Percentiles rank a stretch among this genome's conserved stretches.
phyloP scores from a whole-genome alignment of 805 yeast genomes.

The Wickerhamomyces ciferrii region DNA sequence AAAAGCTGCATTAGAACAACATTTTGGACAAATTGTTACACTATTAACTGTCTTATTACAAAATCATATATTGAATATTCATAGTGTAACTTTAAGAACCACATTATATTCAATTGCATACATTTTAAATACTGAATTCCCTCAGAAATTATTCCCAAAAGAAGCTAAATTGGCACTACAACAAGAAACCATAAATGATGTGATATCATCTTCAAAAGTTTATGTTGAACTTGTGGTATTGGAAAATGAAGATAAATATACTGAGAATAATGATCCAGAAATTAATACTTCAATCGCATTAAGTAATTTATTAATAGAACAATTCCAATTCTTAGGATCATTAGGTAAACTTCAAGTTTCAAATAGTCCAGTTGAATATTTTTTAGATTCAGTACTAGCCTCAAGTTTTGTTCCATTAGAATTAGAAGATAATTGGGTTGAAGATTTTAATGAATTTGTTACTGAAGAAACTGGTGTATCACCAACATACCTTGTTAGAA shows the following conservation, averaged over 20 bases:
- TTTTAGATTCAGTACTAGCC: conserved; percentile 12
- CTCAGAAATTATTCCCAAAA: conserved; percentile 4
- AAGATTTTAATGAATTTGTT: conserved; percentile 65
- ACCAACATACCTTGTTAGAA: conserved; percentile 50
- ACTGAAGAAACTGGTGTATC: conserved; percentile 71
- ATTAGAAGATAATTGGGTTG: conserved; percentile 41
- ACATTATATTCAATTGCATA: conserved; percentile 7
- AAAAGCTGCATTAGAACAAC: conserved; percentile 16
- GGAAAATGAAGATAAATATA: conserved; percentile 5
- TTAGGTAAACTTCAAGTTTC: background rate
- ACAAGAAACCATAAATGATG: conserved; percentile 7
- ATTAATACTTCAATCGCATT: conserved; percentile 9
- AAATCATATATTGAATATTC: background rate
- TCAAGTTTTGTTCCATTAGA: conserved; percentile 20
- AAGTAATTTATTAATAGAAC: conserved; percentile 24
- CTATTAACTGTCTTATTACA: conserved; percentile 15
- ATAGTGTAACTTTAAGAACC: conserved; percentile 10
- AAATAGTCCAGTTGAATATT: conserved; percentile 4
- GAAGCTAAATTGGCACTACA: background rate
- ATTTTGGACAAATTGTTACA: conserved; percentile 19
- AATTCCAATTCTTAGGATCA: conserved; percentile 27
- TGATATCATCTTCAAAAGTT: conserved; percentile 7
- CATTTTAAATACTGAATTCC: conserved; percentile 17
- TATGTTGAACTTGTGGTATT: conserved; percentile 9
- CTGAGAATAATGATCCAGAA: conserved; percentile 11